A percentile compares a stretch with the other conserved stretches of the same genome.
These are phyloP conservation scores for Trypanosoma melophagium DNA, from an alignment of 208 protist species.

Conservation along the genomic window DNA sequence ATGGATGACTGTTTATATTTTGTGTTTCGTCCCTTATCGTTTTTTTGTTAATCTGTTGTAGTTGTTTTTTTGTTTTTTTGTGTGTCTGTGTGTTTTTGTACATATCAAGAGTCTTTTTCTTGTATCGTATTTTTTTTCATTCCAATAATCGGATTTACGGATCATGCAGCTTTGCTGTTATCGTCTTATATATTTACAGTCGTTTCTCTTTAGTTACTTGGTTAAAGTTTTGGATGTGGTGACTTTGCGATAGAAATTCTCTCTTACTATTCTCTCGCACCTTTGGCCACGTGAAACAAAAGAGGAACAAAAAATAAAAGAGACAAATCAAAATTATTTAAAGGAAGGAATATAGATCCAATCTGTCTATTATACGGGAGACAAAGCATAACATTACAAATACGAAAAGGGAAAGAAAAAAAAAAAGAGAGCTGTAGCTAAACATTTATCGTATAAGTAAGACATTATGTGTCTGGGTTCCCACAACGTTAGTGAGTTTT, in stretches of 20 bases:
- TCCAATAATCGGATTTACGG: neutral
- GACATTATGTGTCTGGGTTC: neutral
- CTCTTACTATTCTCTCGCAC: no score
- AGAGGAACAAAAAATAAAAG: neutral
- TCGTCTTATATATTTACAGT: neutral
- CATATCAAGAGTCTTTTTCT: neutral
- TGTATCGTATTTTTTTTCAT: neutral
- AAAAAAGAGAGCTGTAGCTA: neutral
- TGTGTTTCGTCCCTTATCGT: no score
- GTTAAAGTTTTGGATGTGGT: no score
- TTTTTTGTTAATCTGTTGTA: no score
- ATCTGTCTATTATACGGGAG: neutral
- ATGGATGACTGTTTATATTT: no score
- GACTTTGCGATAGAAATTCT: no score
- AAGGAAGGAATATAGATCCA: neutral
- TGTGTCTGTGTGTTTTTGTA: neutral
- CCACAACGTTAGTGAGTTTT: conserved; percentile 46
- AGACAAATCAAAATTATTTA: neutral
- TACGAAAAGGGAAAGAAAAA: neutral
- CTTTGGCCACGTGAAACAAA: no score
- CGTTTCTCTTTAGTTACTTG: no score
- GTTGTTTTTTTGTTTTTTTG: neutral
- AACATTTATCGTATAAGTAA: neutral
- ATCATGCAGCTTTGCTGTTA: neutral
- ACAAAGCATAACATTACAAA: neutral